Evolutionary conservation across 371 early-diverging fungal genomes (phyloP), one percentile per base, ranked within the genome.

Genomic region (Capillidium rhysosporum): DNA sequence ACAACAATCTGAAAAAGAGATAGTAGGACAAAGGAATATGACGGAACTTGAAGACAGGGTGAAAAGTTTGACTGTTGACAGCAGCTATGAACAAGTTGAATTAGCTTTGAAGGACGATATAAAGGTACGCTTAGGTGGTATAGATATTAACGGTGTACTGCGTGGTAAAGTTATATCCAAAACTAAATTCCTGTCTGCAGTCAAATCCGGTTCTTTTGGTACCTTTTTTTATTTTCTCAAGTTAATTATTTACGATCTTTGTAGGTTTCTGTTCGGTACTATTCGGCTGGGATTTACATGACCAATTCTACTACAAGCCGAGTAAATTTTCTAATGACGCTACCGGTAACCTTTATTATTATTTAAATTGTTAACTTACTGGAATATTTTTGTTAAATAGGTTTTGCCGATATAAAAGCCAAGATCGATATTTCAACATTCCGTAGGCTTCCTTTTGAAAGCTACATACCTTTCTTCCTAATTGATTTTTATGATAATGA

Each of bases 211-310:
- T 14, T 20, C 84, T 4, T 82, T 87, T 61, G 87, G 87, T 72
- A 70, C 52, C 56, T 55, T 10, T 31, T 38, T 21, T 34, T 34
- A 20, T 14, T 18, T 47, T 9, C 61, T 20, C 16, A 45, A 26
- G 25, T 25, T 43, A 43, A 8, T 43, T 5, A 9, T 9, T 23
- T 43, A 9, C 20, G n/a, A 3, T 43, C 18, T 34, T 7, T 7
- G 12, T 53, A 84, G 84, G 82, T 0, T 88, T 86, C 57, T 84
- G 89, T 61, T 77, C 76, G 10, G 80, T 86, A n/a, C 63, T 83
- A n/a, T 84, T 81, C 65, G 84, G 81, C 7, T 89, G 86, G 89
- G 89, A 88, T 59, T 69, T 81, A 58, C 73, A 75, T 29, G 81
- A 81, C 60, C 65, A 62, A 28, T 39, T 63, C 5, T 78, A 79